Base-by-base conservation (phyloP, 2,329 filamentous ascomycete genomes). In the Emergomyces orientalis region DNA sequence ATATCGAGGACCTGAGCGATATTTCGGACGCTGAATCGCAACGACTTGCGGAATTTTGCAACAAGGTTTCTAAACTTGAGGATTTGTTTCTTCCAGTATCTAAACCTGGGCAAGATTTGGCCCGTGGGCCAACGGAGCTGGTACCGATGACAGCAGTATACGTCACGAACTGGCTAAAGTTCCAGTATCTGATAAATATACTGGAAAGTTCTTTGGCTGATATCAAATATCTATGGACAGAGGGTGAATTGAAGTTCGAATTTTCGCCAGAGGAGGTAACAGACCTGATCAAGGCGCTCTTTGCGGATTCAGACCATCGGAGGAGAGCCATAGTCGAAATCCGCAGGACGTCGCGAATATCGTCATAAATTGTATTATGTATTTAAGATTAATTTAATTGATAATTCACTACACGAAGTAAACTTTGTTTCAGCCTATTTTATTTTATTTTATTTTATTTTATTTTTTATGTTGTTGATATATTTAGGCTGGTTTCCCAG, bases 181-280 rank as follows among this genome's bases (percentile, higher is more conserved):
- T 87, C 69, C 84, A 86, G 70, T 87, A 87, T 67, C 70, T 88
- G 60, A 76, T 80, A 51, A 85, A 87, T 67, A 86, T 88, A 54
- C 71, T 88, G 60, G 85, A 87, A 61, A 82, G 82, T 62, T 84
- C 80, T 58, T 74, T 88, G 19, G 85, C 83, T 25, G 85, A 88
- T 68, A 87, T 88, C 74, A 86, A 82, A 68, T 87, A 82, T 65
- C 71, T 87, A 52, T 88, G 85, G 85, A 79, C 78, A 2, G 84
- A 88, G 67, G 83, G 84, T n/a, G 85, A 85, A 71, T 69, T 88
- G 68, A 81, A 81, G 64, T 70, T 86, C 62, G 85, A 87, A 69
- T 87, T 87, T 73, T 80, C 80, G 30, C 76, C 77, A 2, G 83
- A 85, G 41, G 85, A 88, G 70, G 80, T 88, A 9, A 77, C 86